These are phyloP conservation scores for Wakefieldia striispora DNA, from an alignment of 768 basidiomycete species.

Conservation along the genomic window DNA sequence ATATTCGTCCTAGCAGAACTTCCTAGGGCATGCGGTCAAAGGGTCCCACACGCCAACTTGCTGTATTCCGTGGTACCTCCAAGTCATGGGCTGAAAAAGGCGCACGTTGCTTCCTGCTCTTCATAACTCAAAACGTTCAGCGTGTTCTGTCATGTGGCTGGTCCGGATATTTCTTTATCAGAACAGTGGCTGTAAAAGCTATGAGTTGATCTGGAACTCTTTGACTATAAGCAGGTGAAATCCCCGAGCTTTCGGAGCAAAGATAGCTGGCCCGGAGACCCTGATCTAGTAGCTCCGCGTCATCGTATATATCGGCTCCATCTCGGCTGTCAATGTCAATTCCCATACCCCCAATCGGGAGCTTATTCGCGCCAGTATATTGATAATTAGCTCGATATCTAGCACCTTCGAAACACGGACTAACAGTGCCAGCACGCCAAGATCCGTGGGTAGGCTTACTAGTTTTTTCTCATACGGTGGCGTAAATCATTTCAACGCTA, in stretches of 20 bases:
- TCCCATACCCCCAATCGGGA: conserved; percentile 4
- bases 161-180: conserved; percentile 26
- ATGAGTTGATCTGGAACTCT: conserved; percentile 14
- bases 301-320: conserved; percentile 18
- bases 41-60: conserved; percentile 26
- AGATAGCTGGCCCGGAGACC: conserved; percentile 21
- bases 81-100: conserved; percentile 10
- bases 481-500: conserved; percentile 1
- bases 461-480: conserved; percentile 4
- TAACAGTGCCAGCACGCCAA: background rate
- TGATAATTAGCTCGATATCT: conserved; percentile 3
- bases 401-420: background rate
- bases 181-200: conserved; percentile 14
- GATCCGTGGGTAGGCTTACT: conserved; percentile 3
- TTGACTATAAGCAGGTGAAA: conserved; percentile 22
- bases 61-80: conserved; percentile 25
- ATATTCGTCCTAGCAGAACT: conserved; percentile 25
- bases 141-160: conserved; percentile 32
- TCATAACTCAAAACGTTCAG: conserved; percentile 15
- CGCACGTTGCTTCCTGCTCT: conserved; percentile 21
- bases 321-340: conserved; percentile 18
- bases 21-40: conserved; percentile 22
- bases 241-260: conserved; percentile 26
- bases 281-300: conserved; percentile 19
- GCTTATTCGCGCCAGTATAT: conserved; percentile 5